A percentile compares a stretch with the other conserved stretches of the same genome.
phyloP scores from a whole-genome alignment of 2,329 filamentous ascomycete genomes.

The Phialophora expanda region DNA sequence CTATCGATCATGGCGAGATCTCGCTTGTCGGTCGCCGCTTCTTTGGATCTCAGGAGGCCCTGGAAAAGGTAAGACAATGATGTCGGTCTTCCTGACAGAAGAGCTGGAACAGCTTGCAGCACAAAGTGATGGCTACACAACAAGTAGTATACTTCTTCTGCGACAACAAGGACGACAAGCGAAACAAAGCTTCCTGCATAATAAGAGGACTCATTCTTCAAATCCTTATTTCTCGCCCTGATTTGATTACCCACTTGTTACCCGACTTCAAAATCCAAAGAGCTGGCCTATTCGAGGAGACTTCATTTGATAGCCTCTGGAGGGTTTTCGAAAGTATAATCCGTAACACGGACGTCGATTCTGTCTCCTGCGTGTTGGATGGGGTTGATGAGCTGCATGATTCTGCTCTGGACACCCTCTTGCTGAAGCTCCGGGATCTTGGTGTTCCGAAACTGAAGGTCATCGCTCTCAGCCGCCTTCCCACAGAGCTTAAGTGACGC shows the following conservation, averaged over 20 bases:
- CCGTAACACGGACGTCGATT: neutral
- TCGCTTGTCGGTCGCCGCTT: slow-evolving; percentile 22
- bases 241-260: neutral
- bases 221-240: slow-evolving; percentile 29
- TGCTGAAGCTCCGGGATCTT: slow-evolving; percentile 1
- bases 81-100: slow-evolving; percentile 40
- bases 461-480: slow-evolving; percentile 9
- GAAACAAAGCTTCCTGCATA: slow-evolving; percentile 37
- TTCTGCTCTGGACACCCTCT: neutral
- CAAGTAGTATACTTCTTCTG: slow-evolving; percentile 42
- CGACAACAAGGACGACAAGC: slow-evolving; percentile 37
- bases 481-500: neutral
- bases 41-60: slow-evolving; percentile 42
- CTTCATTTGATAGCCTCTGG: slow-evolving; percentile 9
- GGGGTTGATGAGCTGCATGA: slow-evolving; percentile 8
- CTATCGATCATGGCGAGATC: slow-evolving; percentile 15
- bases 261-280: slow-evolving; percentile 10
- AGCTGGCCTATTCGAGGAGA: neutral
- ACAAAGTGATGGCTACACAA: slow-evolving; percentile 1
- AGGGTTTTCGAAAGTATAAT: neutral
- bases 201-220: slow-evolving; percentile 40
- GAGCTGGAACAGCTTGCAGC: slow-evolving; percentile 33
- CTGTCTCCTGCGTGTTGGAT: slow-evolving; percentile 5
- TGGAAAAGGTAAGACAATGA: slow-evolving; percentile 42
- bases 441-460: neutral